Base-by-base conservation (phyloP, 1,284 basidiomycete species). In the Microbotryum lychnidis-dioicae region DNA sequence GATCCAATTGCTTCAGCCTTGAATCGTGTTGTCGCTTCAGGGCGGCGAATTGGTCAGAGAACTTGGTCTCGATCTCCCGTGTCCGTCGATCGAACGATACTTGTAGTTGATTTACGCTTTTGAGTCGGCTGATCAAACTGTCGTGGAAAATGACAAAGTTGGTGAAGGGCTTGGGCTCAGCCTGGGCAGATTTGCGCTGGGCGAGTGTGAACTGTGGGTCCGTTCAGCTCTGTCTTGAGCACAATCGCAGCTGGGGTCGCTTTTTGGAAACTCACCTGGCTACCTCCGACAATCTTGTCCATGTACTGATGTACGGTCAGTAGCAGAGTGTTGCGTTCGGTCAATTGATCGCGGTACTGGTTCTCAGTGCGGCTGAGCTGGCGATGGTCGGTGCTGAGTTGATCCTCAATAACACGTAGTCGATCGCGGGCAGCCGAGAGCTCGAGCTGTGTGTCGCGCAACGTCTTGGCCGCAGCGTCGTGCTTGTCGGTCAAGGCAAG, bases 241-340 rank as follows among this genome's bases (percentile, higher is more conserved):
- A 16, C 10, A n/a, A n/a, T n/a, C 45, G 37, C 46, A 53, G 47
- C 4, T 48, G 31, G 12, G 60, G 27, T 18, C 42, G n/a, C 14
- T 23, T 23, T 23, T 21, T n/a, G n/a, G 27, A 12, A 14, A 20
- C 44, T n/a, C 50, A 31, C 58, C 37, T 16, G 55, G 53, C 54
- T 54, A 50, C 29, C 44, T 46, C 8, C 33, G 9, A 96, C 79
- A 69, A 97, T 90, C 78, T 89, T 90, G 73, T 96, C 92, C 80
- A 97, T 84, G 73, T 93, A 92, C 75, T 94, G 90, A 76, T 92
- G 96, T 37, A 97, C 89, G 18, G 88, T 91, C 64, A 96, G 79
- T 53, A 97, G 77, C 29, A 97, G 79, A 25, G 90, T 92, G 74
- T 93, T 94, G 62, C 91, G 80, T 77, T 97, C 94, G 31, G 88